Conservation (phyloP, 2,329 filamentous ascomycete species). For the Fusarium oligoseptatum region DNA sequence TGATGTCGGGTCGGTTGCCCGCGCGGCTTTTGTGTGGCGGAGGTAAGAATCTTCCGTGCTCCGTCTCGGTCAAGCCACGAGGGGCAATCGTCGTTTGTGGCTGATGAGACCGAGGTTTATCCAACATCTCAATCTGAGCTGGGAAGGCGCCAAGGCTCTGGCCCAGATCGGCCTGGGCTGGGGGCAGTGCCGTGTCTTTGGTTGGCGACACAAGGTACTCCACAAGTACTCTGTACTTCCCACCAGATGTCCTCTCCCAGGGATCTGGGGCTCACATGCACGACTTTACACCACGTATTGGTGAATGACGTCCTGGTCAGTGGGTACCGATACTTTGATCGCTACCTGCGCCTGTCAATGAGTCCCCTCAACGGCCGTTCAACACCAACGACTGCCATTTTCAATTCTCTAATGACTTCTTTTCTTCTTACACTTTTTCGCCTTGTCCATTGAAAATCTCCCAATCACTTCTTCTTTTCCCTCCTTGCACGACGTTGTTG, state of each 20-base stretch:
- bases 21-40: conserved; percentile 29
- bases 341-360: conserved; percentile 18
- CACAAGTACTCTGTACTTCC: conserved; percentile 27
- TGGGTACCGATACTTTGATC: conserved; percentile 30
- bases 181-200: neutral
- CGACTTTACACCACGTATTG: conserved; percentile 12
- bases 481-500: neutral
- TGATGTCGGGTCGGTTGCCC: conserved; percentile 42
- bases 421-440: neutral
- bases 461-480: neutral
- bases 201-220: conserved; percentile 25
- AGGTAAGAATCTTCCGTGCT: conserved; percentile 37
- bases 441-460: conserved; percentile 1
- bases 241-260: neutral
- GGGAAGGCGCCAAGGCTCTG: conserved; percentile 12
- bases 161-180: conserved; percentile 6
- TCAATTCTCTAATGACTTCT: conserved; percentile 1
- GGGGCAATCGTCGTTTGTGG: neutral
- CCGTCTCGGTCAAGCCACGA: conserved; percentile 13
- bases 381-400: conserved; percentile 26
- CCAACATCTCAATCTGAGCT: conserved; percentile 20
- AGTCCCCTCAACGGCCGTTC: conserved; percentile 25
- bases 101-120: conserved; percentile 19
- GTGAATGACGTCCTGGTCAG: conserved; percentile 31
- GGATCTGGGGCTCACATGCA: conserved; percentile 7